Percentiles rank a stretch among this genome's conserved stretches.
Evolutionary conservation across 345 rosid genomes (phyloP).

Genomic region (Eucalyptus virginea): DNA sequence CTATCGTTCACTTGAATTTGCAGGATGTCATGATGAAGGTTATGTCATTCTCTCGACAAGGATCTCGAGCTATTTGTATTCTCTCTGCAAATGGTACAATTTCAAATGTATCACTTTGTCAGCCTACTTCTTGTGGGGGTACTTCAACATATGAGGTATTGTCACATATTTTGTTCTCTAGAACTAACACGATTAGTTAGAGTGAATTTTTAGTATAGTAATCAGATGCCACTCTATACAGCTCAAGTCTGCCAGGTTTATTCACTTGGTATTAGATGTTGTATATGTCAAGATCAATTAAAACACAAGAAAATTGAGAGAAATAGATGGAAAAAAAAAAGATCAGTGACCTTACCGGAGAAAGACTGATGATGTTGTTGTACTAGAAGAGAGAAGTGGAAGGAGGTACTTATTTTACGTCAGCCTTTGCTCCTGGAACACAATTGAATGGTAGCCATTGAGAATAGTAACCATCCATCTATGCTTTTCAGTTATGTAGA

Average conservation of each 20-base stretch:
- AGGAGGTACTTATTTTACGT: not conserved
- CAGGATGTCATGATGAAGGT: conserved; percentile 95
- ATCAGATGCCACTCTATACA: not conserved
- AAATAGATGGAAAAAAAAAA: not conserved
- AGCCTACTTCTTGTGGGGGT: conserved; percentile 76
- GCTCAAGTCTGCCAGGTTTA: not conserved
- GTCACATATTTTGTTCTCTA: not conserved
- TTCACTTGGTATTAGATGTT: not conserved
- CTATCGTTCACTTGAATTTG: not conserved
- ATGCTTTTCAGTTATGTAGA: not conserved
- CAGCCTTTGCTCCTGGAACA: not conserved
- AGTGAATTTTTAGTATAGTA: not conserved
- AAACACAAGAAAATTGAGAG: not conserved
- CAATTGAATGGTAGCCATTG: not conserved
- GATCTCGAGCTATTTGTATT: conserved; percentile 73
- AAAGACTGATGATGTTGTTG: not conserved
- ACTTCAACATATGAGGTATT: conserved; percentile 88
- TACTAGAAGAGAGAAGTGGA: not conserved
- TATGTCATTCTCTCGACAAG: conserved; percentile 84
- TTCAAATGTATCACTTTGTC: conserved; percentile 87
- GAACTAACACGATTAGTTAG: not conserved
- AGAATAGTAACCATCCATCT: not conserved
- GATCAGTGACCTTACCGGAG: not conserved
- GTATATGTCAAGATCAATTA: not conserved
- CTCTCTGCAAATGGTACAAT: conserved; percentile 83